These are phyloP conservation scores for Parascedosporium putredinis DNA, from an alignment of 2,329 filamentous ascomycete species.

Conservation along the genomic window DNA sequence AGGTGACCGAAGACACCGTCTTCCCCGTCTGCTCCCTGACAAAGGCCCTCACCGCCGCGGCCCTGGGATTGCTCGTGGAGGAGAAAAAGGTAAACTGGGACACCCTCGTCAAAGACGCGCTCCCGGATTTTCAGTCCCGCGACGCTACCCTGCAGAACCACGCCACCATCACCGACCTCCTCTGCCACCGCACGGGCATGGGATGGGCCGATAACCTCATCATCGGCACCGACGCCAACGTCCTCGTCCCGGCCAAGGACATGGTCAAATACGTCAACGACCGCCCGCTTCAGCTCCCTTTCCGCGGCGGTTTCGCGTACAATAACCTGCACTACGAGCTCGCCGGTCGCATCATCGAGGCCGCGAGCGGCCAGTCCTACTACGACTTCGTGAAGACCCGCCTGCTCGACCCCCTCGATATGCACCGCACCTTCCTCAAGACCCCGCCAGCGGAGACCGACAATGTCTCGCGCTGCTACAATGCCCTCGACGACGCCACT, in stretches of 20 bases:
- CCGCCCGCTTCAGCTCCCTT: background rate
- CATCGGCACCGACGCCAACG: constrained; percentile 8
- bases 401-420: constrained; percentile 17
- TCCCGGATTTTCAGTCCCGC: constrained; percentile 15
- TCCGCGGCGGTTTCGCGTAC: constrained; percentile 14
- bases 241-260: constrained; percentile 4
- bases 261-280: constrained; percentile 4
- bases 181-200: constrained; percentile 17
- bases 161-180: constrained; percentile 16
- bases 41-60: constrained; percentile 18
- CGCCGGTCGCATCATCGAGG: constrained; percentile 14
- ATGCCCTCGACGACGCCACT: background rate
- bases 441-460: background rate
- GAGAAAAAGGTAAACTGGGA: constrained; percentile 16
- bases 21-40: constrained; percentile 18
- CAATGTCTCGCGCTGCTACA: background rate
- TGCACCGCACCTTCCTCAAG: constrained; percentile 14
- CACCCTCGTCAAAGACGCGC: constrained; percentile 13
- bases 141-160: constrained; percentile 12
- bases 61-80: constrained; percentile 17
- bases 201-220: constrained; percentile 11
- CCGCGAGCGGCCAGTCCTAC: constrained; percentile 14
- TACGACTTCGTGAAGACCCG: constrained; percentile 14
- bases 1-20: constrained; percentile 15
- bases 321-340: constrained; percentile 18